phyloP scores from a whole-genome alignment of 495 filamentous ascomycete genomes.

The Xylaria nigripes region DNA sequence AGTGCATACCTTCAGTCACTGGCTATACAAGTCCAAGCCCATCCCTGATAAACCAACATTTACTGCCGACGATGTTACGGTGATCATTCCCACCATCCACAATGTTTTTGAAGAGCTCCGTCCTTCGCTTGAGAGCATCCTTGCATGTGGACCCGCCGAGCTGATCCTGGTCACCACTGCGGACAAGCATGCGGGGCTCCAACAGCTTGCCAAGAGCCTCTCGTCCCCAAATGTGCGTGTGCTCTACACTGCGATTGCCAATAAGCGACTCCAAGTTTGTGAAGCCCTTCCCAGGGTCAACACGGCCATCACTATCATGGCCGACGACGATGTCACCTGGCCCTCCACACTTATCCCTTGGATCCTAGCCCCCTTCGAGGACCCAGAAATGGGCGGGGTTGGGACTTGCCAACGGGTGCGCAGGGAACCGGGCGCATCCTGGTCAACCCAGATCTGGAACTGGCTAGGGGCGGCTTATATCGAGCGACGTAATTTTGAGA shows the following conservation, averaged over 20 bases:
- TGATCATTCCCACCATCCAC: slow-evolving; percentile 48
- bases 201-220: slow-evolving; percentile 36
- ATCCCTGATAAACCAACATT: slow-evolving; percentile 30
- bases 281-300: slow-evolving; percentile 33
- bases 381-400: slow-evolving; percentile 42
- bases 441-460: slow-evolving; percentile 37
- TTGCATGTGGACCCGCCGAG: slow-evolving; percentile 44
- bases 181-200: slow-evolving; percentile 41
- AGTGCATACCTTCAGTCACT: slow-evolving; percentile 38
- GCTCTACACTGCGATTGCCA: slow-evolving; percentile 28
- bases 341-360: slow-evolving; percentile 36
- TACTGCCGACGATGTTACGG: slow-evolving; percentile 41
- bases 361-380: slow-evolving; percentile 45
- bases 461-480: slow-evolving; percentile 47
- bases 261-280: slow-evolving; percentile 44
- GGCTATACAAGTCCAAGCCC: slow-evolving; percentile 33
- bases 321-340: slow-evolving; percentile 52
- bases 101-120: slow-evolving; percentile 46
- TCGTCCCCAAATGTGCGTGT: slow-evolving; percentile 36
- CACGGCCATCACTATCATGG: slow-evolving; percentile 41
- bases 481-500: slow-evolving; percentile 51
- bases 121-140: slow-evolving; percentile 44
- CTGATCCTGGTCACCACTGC: slow-evolving; percentile 49
- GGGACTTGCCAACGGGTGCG: slow-evolving; percentile 45
- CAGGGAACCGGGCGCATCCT: slow-evolving; percentile 25